Base-by-base conservation (phyloP, 495 filamentous ascomycete species). In the Friedmanniomyces endolithicus region DNA sequence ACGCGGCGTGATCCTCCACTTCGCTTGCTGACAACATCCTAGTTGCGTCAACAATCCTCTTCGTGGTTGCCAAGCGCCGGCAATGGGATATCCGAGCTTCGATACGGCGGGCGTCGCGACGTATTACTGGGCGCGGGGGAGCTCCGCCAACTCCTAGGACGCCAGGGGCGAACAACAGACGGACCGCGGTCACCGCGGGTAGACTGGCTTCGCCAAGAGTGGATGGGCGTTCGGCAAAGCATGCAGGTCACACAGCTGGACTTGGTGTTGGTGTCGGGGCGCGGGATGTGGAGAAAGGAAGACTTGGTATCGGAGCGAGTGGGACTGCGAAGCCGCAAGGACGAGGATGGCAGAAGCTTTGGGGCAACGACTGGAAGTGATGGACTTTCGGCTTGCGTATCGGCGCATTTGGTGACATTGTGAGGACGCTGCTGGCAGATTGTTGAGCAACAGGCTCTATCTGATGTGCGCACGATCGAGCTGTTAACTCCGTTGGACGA, bases 61-160 rank as follows among this genome's bases (percentile, higher is more conserved):
- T 72, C 62, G 69, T 71, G 60, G 51, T 77, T 16, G 75, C 76
- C 25, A 78, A 79, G 54, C 74, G 72, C 48, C 70, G 71, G 6
- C 74, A 77, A 65, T 77, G 74, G 74, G 68, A 71, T 43, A 67
- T 78, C 61, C 73, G 74, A 37, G 70, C 71, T 41, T 65, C 64
- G 20, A 60, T 79, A 54, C 65, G 67, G 16, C 71, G 71, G 34
- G 71, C 70, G 24, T 71, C 72, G 9, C 64, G 69, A 45, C 74
- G 72, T 41, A 62, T 77, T 17, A 56, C 54, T 1, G 52, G 31
- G 1, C 47, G 45, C 11, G 16, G 11, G 12, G 34, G 19, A 27
- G 22, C 31, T 7, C 22, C 14, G 14, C 22, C 24, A 3, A 37
- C 31, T 8, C 20, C 11, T 14, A 27, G 23, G 20, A 19, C n/a